Evolutionary conservation across 257 asterid species (phyloP), one percentile per base, ranked within the genome.

Genomic region (Solanum ossicruentum): DNA sequence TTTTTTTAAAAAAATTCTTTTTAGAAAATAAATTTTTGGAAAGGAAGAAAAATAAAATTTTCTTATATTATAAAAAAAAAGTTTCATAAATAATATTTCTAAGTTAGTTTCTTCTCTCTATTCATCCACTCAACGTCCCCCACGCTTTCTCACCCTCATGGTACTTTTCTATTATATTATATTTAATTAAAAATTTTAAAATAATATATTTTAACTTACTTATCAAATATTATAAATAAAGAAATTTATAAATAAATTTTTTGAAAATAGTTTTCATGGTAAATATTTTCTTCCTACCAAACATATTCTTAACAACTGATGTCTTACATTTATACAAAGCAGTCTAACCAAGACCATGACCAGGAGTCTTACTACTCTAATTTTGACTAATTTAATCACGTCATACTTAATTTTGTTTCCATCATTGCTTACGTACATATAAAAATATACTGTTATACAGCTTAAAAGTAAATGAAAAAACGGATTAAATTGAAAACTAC

Each of bases 391-490:
- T n/a, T 58, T 77, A 58, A 71, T 12, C 55, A 47, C 57, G 85
- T 75, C 88, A 77, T 51, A 52, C 57, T 86, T 5, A n/a, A 75
- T 83, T 61, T 54, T 12, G 3, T 17, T 75, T 47, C 4, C 89
- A 84, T 84, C 91, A 88, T 82, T 23, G 85, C 89, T 84, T 86
- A 84, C 85, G 86, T 65, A 15, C 12, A 12, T 71, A 51, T 0
- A 45, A 69, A n/a, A 58, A 58, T 58, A 4, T 9, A 69, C 73
- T 28, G 57, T 72, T 45, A 12, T 3, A 47, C 41, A 73, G 13
- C 57, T 7, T 45, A 21, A 9, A 69, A 69, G 78, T 69, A 69
- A 17, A 71, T 41, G 56, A 43, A 20, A 39, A 71, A 71, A 36
- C 16, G 16, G 47, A 69, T 69, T 69, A 36, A 21, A 73, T 45